These are phyloP conservation scores for Acanthamoeba polyphaga DNA, from an alignment of 208 protist genomes.

Conservation along the genomic window DNA sequence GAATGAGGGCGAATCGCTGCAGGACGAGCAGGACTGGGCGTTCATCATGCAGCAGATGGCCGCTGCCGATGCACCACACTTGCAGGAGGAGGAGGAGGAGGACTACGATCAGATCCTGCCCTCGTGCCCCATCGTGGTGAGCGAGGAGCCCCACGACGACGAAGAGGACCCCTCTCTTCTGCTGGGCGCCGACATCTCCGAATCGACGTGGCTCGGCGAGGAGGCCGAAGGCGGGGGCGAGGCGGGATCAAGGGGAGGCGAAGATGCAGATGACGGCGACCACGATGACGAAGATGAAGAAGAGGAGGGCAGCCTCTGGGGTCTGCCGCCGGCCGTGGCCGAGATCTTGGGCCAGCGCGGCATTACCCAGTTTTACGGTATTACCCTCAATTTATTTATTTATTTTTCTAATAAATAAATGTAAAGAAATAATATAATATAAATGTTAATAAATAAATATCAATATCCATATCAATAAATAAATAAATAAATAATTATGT, in stretches of 20 bases:
- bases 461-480: too few relatives aligned
- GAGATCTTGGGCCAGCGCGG: slow-evolving; percentile 4
- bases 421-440: too few relatives aligned
- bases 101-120: not conserved
- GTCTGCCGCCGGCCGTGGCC: not conserved
- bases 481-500: not conserved
- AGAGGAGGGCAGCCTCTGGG: not conserved
- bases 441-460: too few relatives aligned
- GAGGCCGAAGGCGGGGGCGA: not conserved
- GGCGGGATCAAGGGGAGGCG: too few relatives aligned
- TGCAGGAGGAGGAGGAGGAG: not conserved
- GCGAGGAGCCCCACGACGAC: not conserved
- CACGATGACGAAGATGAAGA: not conserved
- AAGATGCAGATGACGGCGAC: not conserved
- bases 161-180: not conserved
- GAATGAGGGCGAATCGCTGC: not conserved
- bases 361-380: slow-evolving; percentile 28
- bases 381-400: not conserved
- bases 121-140: not conserved
- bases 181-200: not conserved
- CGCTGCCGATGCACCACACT: not conserved
- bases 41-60: not conserved
- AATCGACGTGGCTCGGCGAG: not conserved
- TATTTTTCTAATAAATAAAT: too few relatives aligned
- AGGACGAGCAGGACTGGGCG: not conserved